These are phyloP conservation scores for Epichloe gansuensis DNA, from an alignment of 2,329 filamentous ascomycete species.

Conservation along the genomic window DNA sequence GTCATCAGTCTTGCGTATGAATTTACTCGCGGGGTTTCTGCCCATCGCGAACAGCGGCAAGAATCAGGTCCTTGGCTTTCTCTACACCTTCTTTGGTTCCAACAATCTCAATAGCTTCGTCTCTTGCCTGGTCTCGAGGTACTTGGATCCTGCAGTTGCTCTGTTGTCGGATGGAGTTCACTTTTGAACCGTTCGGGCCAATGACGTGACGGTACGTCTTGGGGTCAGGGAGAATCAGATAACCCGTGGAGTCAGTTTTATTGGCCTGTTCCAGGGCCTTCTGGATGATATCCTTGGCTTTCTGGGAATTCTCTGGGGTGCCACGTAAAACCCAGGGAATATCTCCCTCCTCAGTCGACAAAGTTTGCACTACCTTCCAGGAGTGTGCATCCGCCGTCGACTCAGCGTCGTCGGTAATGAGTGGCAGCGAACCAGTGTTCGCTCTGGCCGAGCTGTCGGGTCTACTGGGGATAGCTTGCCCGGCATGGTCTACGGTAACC, in stretches of 20 bases:
- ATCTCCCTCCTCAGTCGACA: constrained; percentile 49
- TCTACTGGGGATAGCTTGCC: constrained; percentile 62
- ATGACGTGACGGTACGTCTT: constrained; percentile 83
- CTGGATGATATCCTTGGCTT: constrained; percentile 64
- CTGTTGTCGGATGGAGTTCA: constrained; percentile 84
- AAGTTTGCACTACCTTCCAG: constrained; percentile 65
- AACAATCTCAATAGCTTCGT: constrained; percentile 82
- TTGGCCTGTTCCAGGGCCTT: constrained; percentile 59
- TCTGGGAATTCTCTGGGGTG: constrained; percentile 61
- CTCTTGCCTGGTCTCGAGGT: constrained; percentile 60
- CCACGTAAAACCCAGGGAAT: constrained; percentile 88
- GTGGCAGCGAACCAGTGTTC: constrained; percentile 56
- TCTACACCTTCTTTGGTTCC: constrained; percentile 71
- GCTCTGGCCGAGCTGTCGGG: constrained; percentile 41
- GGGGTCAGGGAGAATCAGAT: constrained; percentile 80
- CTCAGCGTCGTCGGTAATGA: constrained; percentile 80
- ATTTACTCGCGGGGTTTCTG: constrained; percentile 19
- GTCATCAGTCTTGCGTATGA: background rate
- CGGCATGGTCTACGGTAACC: constrained; percentile 84
- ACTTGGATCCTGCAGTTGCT: constrained; percentile 92
- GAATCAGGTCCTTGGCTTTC: constrained; percentile 75
- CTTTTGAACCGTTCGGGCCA: constrained; percentile 76
- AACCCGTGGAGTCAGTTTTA: constrained; percentile 63
- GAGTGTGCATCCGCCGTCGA: constrained; percentile 55
- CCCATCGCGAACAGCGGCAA: constrained; percentile 65